Base-by-base conservation (phyloP, 345 rosid genomes). In the Pistacia vera region DNA sequence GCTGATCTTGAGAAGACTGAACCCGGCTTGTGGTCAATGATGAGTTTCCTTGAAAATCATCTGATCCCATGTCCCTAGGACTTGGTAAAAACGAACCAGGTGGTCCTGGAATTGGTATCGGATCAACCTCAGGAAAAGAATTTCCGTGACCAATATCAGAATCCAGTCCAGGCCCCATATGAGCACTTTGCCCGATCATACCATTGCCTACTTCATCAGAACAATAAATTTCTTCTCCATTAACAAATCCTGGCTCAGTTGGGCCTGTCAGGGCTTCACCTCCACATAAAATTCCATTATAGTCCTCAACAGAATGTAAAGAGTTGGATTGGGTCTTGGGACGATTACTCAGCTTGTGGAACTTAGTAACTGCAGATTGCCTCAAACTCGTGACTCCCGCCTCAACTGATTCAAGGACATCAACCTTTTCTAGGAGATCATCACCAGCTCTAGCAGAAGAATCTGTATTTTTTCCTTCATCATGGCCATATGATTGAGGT, bases 1-100 rank as follows among this genome's bases (percentile, higher is more conserved):
- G 85, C 71, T 87, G 95, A 74, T 93, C 95, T 56, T 78, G 89
- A 80, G 97, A 93, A 83, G 99, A 91, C 30, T 88, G 93, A 78
- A 86, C 84, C 64, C 89, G 91, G 81, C 92, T 89, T 22, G 94
- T 88, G 75, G 97, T 92, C 63, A 91, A 79, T 3, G 99, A 96
- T 4, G 99, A 93, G 83, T 92, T 96, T 61, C 97, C 98, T 83
- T 86, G 95, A 83, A 88, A 90, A 70, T 96, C 99, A 71, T 93
- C 99, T 0, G 91, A 91, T 44, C 92, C 85, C 92, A 91, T 86
- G 77, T 88, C 98, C 55, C 97, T 83, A 46, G 99, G 99, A 83
- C 99, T 95, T 0, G 99, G 98, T 84, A 95, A 84, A 85, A 92
- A 93, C 22, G 99, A 95, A 4, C 99, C 99, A 0, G 99, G 99